Evolutionary conservation across 2,329 filamentous ascomycete species (phyloP).

Genomic region (Colletotrichum tanaceti): DNA sequence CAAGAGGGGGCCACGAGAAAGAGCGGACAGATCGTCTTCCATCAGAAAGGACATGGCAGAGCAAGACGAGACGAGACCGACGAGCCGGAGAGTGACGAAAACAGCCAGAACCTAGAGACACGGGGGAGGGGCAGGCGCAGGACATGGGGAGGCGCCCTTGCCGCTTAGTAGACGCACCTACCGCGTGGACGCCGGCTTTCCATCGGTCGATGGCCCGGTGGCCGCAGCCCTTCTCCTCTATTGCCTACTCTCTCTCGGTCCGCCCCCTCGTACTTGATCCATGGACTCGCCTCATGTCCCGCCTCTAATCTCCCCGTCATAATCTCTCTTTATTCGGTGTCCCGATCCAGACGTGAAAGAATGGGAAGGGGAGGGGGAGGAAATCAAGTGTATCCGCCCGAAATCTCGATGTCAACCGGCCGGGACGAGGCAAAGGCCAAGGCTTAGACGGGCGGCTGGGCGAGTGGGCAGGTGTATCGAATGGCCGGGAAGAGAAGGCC

Average conservation of each 20-base stretch:
- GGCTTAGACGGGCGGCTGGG: not conserved
- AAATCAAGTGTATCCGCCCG: not conserved
- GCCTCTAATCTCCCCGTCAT: not conserved
- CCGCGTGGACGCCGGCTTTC: slow-evolving; percentile 15
- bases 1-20: not conserved
- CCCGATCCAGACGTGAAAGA: not conserved
- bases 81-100: no score
- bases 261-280: slow-evolving; percentile 1
- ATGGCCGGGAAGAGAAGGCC: slow-evolving; percentile 10
- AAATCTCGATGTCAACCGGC: not conserved
- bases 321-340: slow-evolving; percentile 3
- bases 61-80: not conserved
- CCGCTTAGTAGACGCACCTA: slow-evolving; percentile 34
- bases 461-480: not conserved
- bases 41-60: not conserved
- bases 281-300: slow-evolving; percentile 18
- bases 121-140: not conserved
- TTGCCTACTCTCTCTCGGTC: not conserved
- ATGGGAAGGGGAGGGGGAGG: not conserved
- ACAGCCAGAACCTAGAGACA: not conserved
- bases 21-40: not conserved
- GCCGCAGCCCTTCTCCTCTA: not conserved
- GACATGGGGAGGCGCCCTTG: slow-evolving; percentile 32
- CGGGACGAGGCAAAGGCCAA: not conserved
- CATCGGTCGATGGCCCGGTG: not conserved